Percentiles rank a stretch among this genome's conserved stretches.
phyloP scores from a whole-genome alignment of 78 protist species.

The Diacronema lutheri region DNA sequence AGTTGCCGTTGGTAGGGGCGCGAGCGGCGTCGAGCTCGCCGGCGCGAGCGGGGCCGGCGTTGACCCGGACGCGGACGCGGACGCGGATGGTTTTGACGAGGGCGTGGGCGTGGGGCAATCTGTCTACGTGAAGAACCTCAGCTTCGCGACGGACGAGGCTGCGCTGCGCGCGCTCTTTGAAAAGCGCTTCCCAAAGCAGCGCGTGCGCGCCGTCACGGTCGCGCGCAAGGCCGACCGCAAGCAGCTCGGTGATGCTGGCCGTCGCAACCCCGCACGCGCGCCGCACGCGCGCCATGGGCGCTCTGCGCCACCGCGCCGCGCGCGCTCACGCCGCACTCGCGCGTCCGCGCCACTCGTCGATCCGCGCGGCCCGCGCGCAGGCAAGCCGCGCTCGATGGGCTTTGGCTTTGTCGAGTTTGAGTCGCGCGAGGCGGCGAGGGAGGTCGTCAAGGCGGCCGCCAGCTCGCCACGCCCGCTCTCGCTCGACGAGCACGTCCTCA shows the following conservation, averaged over 20 bases:
- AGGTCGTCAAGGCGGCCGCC: conserved; percentile 36
- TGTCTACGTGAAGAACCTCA: conserved; percentile 87
- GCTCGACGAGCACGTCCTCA: conserved; percentile 29
- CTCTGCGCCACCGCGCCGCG: too few relatives aligned
- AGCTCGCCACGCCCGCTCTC: background rate
- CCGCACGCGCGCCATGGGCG: too few relatives aligned
- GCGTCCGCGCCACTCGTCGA: too few relatives aligned
- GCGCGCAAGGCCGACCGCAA: background rate
- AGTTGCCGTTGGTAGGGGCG: too few relatives aligned
- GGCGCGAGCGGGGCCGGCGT: too few relatives aligned
- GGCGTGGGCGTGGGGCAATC: conserved; percentile 29
- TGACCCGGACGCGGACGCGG: background rate
- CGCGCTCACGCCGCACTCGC: too few relatives aligned
- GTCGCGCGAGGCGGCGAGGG: conserved; percentile 30
- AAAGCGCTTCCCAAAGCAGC: background rate
- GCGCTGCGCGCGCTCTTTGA: conserved; percentile 49
- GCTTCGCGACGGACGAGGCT: conserved; percentile 73
- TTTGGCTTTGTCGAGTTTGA: conserved; percentile 82
- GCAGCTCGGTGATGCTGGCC: too few relatives aligned
- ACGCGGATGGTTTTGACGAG: background rate
- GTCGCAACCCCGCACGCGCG: too few relatives aligned
- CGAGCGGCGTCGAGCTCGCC: background rate
- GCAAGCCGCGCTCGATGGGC: conserved; percentile 35
- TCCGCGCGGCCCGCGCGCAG: background rate
- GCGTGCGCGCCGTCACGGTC: background rate